Conservation (phyloP, 2,329 filamentous ascomycete species). For the Xylariaceae sp. region DNA sequence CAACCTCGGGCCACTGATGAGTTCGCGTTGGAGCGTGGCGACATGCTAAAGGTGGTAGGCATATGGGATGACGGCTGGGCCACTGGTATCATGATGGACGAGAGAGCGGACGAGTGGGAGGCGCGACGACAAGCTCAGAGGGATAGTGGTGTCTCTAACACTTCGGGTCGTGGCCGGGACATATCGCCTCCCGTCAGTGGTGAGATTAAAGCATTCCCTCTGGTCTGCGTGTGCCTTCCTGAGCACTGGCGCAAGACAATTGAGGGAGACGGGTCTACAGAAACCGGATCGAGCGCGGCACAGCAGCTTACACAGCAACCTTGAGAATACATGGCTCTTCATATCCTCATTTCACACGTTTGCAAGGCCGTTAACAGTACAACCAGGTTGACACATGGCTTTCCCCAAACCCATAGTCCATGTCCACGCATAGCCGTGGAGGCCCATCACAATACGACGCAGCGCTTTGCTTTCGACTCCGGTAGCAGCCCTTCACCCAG, state of each 20-base stretch:
- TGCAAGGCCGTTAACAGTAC: too few species aligned
- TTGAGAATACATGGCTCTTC: too few species aligned
- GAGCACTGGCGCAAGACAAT: conserved; percentile 97
- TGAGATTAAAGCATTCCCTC: conserved; percentile 95
- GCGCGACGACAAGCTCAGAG: conserved; percentile 70
- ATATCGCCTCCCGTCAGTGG: conserved; percentile 63
- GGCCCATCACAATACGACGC: too few species aligned
- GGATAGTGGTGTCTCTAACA: conserved; percentile 89
- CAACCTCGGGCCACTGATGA: conserved; percentile 91
- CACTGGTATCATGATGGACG: conserved; percentile 78
- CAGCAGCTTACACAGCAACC: too few species aligned
- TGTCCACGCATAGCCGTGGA: too few species aligned
- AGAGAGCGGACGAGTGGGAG: conserved; percentile 87
- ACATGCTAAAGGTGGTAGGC: conserved; percentile 96
- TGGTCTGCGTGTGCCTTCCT: conserved; percentile 92
- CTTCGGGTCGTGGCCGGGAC: conserved; percentile 57
- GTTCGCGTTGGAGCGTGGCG: conserved; percentile 86
- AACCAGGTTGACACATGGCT: too few species aligned
- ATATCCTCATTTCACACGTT: too few species aligned
- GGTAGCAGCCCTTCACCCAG: too few species aligned
- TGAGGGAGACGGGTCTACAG: conserved; percentile 75
- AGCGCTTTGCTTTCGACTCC: too few species aligned
- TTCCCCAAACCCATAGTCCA: too few species aligned
- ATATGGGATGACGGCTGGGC: conserved; percentile 99
- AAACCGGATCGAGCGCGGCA: conserved; percentile 48